Evolutionary conservation across 2,329 filamentous ascomycete genomes (phyloP), one percentile per base, ranked within the genome.

Genomic region (Lecanicillium sp.): DNA sequence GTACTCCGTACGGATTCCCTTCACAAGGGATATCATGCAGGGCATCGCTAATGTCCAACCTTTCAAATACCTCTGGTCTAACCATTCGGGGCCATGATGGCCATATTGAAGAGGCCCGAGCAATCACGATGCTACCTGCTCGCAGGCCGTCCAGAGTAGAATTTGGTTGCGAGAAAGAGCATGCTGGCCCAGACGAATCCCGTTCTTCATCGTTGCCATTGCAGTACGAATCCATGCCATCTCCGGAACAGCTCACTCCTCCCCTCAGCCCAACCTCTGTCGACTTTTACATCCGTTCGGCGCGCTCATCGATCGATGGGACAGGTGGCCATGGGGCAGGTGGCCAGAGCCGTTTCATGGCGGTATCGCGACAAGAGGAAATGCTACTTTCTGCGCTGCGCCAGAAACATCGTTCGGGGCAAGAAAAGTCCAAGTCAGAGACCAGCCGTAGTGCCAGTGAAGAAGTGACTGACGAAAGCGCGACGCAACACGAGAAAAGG

Each of bases 321-420:
- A 45, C 50, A 9, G 50, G 44, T 14, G n/a, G n/a, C n/a, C n/a
- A n/a, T 30, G 48, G 48, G 2, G 45, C 50, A 9, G 50, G 44
- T 14, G 47, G 50, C 19, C 53, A 59, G 25, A 56, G 57, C 19
- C 66, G 73, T 2, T 59, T 76, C 39, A 76, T 78, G 67, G 70
- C 72, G 1, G 71, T 78, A 14, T 77, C 73, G 0, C 65, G 62
- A 4, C 72, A 77, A 44, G 74, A 78, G 43, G 71, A 78, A 53
- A 68, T 75, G 63, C 60, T 78, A 1, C 59, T 78, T 4, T 68
- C 73, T 3, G 74, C 74, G 3, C 60, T 78, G 30, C 65, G 74
- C 8, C 65, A 70, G 47, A 75, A 75, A 58, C 63, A 72, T n/a
- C 67, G 71, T 3, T 59, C 61, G n/a, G 73, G 75, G 12, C 64